Base-by-base conservation (phyloP, 2,329 filamentous ascomycete species). In the Paraphoma sp. region DNA sequence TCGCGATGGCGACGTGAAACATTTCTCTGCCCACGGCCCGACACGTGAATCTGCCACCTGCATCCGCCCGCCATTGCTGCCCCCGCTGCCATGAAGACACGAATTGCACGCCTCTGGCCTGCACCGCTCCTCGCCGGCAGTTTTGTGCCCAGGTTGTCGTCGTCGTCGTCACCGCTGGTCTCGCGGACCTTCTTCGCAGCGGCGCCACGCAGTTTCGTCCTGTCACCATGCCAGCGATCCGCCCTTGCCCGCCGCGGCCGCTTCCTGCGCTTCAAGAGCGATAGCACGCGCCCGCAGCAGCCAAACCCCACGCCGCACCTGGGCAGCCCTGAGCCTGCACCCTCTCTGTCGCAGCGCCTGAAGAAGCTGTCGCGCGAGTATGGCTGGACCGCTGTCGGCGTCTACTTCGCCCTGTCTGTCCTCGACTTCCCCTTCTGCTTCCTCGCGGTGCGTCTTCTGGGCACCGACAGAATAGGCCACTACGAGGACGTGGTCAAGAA, bases 381-480 rank as follows among this genome's bases (percentile, higher is more conserved):
- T 76, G 95, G 95, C 41, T 98, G 93, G 92, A 86, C 91, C 3
- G 93, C 93, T 1, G 78, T 97, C 5, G 94, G 93, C n/a, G 91
- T 99, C 12, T 99, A 99, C 77, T 78, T 97, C 10, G 83, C 83
- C 1, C 80, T 99, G 52, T 93, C 91, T 42, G 89, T 91, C 38
- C 80, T 97, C 49, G 95, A 99, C 78, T 96, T 98, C 64, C 95
- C 95, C 0, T 91, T 98, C 74, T 98, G 94, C 79, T 99, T 97
- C 80, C 79, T 96, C 52, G 87, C 95, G 9, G 95, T 99, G 45
- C 86, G 89, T 54, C 81, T 88, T 50, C 84, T 97, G 1, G 95
- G 95, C 14, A 91, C 91, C 0, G 95, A 99, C 28, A 86, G 86
- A 53, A 95, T 99, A 69, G 93, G 92, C 83, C 78, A 81, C 80